Evolutionary conservation across 495 filamentous ascomycete species (phyloP).

Genomic region (Podospora pseudocomata): DNA sequence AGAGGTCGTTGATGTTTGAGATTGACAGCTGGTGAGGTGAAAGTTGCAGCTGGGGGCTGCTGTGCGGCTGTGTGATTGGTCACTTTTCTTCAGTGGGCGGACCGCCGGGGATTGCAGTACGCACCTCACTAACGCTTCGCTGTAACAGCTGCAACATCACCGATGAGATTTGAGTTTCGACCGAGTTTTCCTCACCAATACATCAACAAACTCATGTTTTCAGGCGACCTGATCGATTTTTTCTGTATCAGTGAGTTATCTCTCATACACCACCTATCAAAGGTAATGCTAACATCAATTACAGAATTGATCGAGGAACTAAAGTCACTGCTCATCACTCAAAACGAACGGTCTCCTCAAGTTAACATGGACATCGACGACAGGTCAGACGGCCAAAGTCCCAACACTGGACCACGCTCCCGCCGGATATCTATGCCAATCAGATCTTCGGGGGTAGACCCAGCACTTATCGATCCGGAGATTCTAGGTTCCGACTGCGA

Average conservation of each 20-base stretch:
- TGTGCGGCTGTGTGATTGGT: background rate
- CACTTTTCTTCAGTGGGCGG: background rate
- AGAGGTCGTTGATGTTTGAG: background rate
- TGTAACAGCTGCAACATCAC: background rate
- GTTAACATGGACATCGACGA: background rate
- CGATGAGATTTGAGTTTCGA: background rate
- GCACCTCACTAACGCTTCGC: background rate
- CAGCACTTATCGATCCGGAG: background rate
- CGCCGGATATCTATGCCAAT: background rate
- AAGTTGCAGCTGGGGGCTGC: background rate
- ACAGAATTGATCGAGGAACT: too few species aligned
- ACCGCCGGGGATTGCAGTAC: background rate
- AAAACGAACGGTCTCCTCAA: background rate
- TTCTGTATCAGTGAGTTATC: background rate
- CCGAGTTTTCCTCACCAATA: background rate
- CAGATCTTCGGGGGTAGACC: background rate
- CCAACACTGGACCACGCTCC: background rate
- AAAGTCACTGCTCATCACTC: too few species aligned
- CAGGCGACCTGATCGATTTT: background rate
- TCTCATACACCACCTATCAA: background rate
- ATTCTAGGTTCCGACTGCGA: background rate
- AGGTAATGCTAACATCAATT: too few species aligned
- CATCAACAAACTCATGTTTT: background rate
- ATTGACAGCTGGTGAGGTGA: background rate
- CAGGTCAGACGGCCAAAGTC: background rate